These are phyloP conservation scores for Xylaria curta DNA, from an alignment of 495 filamentous ascomycete genomes.

Conservation along the genomic window DNA sequence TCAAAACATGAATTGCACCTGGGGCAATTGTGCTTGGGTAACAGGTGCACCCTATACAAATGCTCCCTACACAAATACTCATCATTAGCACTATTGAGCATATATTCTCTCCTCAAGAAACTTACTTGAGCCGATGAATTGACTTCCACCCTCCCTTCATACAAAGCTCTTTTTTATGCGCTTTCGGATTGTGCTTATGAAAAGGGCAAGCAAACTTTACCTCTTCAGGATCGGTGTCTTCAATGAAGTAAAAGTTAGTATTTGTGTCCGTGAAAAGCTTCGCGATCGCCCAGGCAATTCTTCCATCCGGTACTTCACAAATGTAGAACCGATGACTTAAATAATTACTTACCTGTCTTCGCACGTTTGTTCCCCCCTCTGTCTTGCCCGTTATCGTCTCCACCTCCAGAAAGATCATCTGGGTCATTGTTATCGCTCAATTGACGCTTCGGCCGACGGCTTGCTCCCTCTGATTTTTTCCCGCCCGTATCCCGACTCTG, in stretches of 20 bases:
- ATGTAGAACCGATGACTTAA: background rate
- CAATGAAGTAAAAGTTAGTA: constrained; percentile 1
- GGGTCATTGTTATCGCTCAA: constrained; percentile 32
- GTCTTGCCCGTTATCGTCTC: constrained; percentile 34
- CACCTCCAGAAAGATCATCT: constrained; percentile 35
- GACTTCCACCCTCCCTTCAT: constrained; percentile 50
- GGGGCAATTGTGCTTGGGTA: constrained; percentile 47
- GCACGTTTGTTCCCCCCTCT: constrained; percentile 38
- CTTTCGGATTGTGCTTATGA: constrained; percentile 46
- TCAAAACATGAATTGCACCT: constrained; percentile 50
- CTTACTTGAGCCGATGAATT: constrained; percentile 55
- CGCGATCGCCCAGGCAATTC: background rate
- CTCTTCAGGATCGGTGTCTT: constrained; percentile 30
- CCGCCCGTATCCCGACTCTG: constrained; percentile 30
- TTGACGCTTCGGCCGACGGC: constrained; percentile 35
- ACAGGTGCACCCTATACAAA: constrained; percentile 48
- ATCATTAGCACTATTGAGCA: background rate
- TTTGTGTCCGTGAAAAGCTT: background rate
- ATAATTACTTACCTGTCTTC: constrained; percentile 30
- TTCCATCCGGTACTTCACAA: background rate
- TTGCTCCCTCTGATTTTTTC: constrained; percentile 31
- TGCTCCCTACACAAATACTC: constrained; percentile 44
- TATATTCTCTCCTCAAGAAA: background rate
- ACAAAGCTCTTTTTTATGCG: constrained; percentile 46
- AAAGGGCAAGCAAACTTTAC: constrained; percentile 51